Conservation (phyloP, 2,329 filamentous ascomycete species). For the Botrytis sinoallii region DNA sequence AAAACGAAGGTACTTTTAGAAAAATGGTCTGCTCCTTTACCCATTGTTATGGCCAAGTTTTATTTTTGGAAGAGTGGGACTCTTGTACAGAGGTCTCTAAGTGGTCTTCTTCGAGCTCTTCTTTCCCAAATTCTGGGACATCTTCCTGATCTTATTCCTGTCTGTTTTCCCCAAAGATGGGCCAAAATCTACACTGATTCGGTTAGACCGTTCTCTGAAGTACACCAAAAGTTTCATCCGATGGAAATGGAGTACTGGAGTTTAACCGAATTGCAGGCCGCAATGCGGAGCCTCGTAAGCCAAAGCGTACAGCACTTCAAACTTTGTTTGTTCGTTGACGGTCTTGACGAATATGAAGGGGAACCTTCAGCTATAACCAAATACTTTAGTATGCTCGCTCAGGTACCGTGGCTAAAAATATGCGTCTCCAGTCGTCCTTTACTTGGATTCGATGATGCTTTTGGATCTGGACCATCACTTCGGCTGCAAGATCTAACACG, state of each 20-base stretch:
- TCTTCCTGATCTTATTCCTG: not conserved
- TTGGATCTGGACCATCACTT: not conserved
- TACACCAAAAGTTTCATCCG: not conserved
- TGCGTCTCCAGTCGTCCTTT: conserved; percentile 20
- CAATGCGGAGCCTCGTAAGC: not conserved
- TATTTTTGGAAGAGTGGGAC: conserved; percentile 48
- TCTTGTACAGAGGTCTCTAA: conserved; percentile 16
- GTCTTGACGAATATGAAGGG: conserved; percentile 16
- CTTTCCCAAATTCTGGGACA: conserved; percentile 5
- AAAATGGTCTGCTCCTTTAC: conserved; percentile 31
- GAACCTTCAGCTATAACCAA: conserved; percentile 11
- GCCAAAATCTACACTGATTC: not conserved
- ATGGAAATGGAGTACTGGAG: not conserved
- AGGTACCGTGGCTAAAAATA: conserved; percentile 11
- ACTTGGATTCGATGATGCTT: conserved; percentile 18
- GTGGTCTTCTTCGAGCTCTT: conserved; percentile 20
- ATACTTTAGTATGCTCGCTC: conserved; percentile 9
- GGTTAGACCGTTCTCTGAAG: not conserved
- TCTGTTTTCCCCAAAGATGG: not conserved
- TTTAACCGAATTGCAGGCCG: not conserved
- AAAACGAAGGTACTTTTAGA: conserved; percentile 18
- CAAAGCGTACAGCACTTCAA: not conserved
- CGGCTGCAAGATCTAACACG: conserved; percentile 17
- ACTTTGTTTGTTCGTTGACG: not conserved
- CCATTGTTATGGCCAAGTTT: conserved; percentile 39